Conservation (phyloP, 352 stramenopile genomes). For the Phytophthora pluvialis region DNA sequence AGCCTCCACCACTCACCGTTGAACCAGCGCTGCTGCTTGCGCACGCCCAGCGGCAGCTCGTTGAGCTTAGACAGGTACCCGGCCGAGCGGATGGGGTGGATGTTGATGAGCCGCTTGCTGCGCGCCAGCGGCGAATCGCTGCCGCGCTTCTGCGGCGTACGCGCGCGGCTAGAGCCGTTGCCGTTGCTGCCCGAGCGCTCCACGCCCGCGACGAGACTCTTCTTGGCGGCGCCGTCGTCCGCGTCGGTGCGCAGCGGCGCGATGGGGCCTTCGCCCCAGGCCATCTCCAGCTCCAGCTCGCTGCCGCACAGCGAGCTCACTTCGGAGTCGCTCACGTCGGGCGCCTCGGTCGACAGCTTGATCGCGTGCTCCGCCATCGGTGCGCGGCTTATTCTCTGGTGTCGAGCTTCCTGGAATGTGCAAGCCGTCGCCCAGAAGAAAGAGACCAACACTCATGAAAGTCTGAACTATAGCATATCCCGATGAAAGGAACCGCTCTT, state of each 20-base stretch:
- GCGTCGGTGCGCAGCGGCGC: constrained; percentile 56
- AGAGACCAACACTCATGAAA: constrained; percentile 26
- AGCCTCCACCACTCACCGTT: constrained; percentile 51
- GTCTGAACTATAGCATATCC: background rate
- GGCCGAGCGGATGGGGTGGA: constrained; percentile 74
- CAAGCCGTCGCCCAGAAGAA: constrained; percentile 14
- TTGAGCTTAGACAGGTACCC: constrained; percentile 73
- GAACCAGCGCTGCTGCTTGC: constrained; percentile 87
- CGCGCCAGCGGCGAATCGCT: constrained; percentile 60
- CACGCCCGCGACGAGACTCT: constrained; percentile 19
- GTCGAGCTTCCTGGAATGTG: constrained; percentile 22
- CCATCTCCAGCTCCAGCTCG: constrained; percentile 79
- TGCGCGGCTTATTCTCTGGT: constrained; percentile 1
- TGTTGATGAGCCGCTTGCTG: constrained; percentile 83
- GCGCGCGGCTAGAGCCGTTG: constrained; percentile 65
- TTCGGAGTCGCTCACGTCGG: constrained; percentile 68
- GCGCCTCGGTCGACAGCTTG: constrained; percentile 21
- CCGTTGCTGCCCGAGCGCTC: constrained; percentile 63
- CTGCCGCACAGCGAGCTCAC: constrained; percentile 75
- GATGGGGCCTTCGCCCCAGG: constrained; percentile 79
- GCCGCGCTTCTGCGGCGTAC: constrained; percentile 68
- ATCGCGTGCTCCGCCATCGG: constrained; percentile 33
- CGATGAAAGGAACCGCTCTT: no score
- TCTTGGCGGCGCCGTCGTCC: constrained; percentile 21
- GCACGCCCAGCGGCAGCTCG: constrained; percentile 64